These are phyloP conservation scores for Malania oleifera DNA, from an alignment of 164 flowering plant species.

Conservation along the genomic window DNA sequence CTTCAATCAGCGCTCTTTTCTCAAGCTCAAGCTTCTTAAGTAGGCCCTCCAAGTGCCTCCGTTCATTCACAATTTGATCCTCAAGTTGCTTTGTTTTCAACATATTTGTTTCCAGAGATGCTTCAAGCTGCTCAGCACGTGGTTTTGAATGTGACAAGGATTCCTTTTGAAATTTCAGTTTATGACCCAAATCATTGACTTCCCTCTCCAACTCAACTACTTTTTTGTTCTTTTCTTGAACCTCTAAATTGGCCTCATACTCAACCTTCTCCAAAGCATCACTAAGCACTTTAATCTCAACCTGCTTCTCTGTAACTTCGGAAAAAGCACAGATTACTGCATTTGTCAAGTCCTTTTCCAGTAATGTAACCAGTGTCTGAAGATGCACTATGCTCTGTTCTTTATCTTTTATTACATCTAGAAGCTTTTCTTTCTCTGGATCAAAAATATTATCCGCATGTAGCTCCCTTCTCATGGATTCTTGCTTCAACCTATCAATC, in stretches of 20 bases:
- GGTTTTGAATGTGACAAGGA: slow-evolving; percentile 14
- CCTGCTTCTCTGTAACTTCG: slow-evolving; percentile 20
- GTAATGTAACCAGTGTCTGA: background rate
- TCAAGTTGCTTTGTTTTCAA: slow-evolving; percentile 17
- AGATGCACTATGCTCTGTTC: slow-evolving; percentile 18
- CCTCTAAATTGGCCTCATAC: slow-evolving; percentile 18
- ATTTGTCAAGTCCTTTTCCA: slow-evolving; percentile 13
- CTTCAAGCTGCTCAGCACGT: slow-evolving; percentile 22
- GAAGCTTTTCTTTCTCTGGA: slow-evolving; percentile 13
- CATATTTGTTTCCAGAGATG: slow-evolving; percentile 24
- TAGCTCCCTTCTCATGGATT: slow-evolving; percentile 14
- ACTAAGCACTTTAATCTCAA: slow-evolving; percentile 12
- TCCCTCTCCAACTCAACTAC: slow-evolving; percentile 26
- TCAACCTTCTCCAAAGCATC: slow-evolving; percentile 23
- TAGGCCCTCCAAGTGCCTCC: slow-evolving; percentile 8
- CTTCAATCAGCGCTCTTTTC: slow-evolving; percentile 17
- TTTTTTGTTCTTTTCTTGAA: slow-evolving; percentile 18
- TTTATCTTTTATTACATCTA: slow-evolving; percentile 12
- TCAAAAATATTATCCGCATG: slow-evolving; percentile 3
- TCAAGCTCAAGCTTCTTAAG: slow-evolving; percentile 19
- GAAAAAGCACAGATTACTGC: slow-evolving; percentile 6
- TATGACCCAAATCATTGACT: slow-evolving; percentile 17
- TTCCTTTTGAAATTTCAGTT: slow-evolving; percentile 22
- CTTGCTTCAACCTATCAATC: slow-evolving; percentile 12
- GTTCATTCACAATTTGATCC: slow-evolving; percentile 14